Evolutionary conservation across 106 monocot genomes (phyloP).

Genomic region (Acorus gramineus): DNA sequence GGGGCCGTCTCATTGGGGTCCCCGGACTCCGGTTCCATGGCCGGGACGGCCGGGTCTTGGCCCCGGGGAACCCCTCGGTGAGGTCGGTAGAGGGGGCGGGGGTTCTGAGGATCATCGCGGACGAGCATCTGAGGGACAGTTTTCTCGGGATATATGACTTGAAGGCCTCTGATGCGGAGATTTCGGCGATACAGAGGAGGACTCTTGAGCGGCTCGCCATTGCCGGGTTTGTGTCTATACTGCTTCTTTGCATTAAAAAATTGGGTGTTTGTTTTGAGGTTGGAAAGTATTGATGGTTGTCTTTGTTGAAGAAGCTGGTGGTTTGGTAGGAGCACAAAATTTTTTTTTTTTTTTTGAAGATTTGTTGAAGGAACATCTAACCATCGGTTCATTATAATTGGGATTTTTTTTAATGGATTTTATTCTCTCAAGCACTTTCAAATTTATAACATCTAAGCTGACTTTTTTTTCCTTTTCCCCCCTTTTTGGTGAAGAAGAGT

Average conservation of each 20-base stretch:
- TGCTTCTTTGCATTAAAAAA: not conserved
- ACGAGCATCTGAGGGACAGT: constrained; percentile 38
- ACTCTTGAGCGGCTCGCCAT: constrained; percentile 44
- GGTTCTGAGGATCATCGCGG: constrained; percentile 31
- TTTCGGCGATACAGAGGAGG: constrained; percentile 32
- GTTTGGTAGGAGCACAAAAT: no score
- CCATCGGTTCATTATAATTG: no score
- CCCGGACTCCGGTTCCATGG: constrained; percentile 30
- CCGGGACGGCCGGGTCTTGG: constrained; percentile 12
- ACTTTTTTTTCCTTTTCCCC: no score
- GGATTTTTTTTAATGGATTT: no score
- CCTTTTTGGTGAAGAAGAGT: no score
- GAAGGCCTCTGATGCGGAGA: constrained; percentile 25
- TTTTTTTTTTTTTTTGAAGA: no score
- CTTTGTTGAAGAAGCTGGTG: no score
- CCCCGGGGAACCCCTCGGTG: constrained; percentile 5
- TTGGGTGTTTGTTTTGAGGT: not conserved
- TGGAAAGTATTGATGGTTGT: no score
- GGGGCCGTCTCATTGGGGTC: constrained; percentile 32
- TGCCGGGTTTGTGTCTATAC: constrained; percentile 28
- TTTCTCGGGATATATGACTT: constrained; percentile 63
- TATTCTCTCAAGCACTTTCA: no score
- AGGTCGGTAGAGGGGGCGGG: constrained; percentile 22
- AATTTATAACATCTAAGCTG: no score
- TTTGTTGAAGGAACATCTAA: no score